Evolutionary conservation across 768 basidiomycete species (phyloP).

Genomic region (Chlorophyllum brunneum): DNA sequence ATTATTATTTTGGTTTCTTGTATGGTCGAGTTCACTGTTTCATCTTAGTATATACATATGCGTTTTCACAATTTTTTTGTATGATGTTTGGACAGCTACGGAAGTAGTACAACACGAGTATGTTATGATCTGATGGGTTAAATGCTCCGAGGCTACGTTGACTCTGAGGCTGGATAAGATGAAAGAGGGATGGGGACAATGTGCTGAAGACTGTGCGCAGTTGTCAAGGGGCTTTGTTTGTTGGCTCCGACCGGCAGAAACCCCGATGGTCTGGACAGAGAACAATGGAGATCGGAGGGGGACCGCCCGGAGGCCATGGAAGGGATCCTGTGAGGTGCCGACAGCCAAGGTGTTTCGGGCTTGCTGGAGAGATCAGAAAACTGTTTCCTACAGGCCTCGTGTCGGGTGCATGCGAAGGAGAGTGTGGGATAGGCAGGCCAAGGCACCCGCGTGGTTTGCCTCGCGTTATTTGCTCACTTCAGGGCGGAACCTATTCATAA

Average conservation of each 20-base stretch:
- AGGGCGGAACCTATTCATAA: neutral
- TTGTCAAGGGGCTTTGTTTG: neutral
- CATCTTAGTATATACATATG: constrained; percentile 1
- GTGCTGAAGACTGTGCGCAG: neutral
- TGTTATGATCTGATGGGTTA: neutral
- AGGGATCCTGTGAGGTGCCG: neutral
- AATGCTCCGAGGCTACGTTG: neutral
- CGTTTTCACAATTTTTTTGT: constrained; percentile 2
- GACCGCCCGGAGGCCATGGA: neutral
- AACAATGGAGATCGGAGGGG: neutral
- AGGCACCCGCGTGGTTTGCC: constrained; percentile 6
- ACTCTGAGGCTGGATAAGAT: neutral
- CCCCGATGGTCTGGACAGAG: neutral
- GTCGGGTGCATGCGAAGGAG: neutral
- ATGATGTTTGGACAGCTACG: neutral
- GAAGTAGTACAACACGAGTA: neutral
- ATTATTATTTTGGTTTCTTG: constrained; percentile 7
- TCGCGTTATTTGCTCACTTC: constrained; percentile 11
- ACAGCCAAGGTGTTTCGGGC: neutral
- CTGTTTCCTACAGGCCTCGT: neutral
- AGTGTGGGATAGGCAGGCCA: neutral
- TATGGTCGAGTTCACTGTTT: constrained; percentile 3
- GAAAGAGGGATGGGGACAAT: constrained; percentile 1
- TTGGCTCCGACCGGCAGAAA: neutral
- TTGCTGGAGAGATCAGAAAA: too few species aligned